Evolutionary conservation across 768 basidiomycete genomes (phyloP).

Genomic region (Kwoniella europaea): DNA sequence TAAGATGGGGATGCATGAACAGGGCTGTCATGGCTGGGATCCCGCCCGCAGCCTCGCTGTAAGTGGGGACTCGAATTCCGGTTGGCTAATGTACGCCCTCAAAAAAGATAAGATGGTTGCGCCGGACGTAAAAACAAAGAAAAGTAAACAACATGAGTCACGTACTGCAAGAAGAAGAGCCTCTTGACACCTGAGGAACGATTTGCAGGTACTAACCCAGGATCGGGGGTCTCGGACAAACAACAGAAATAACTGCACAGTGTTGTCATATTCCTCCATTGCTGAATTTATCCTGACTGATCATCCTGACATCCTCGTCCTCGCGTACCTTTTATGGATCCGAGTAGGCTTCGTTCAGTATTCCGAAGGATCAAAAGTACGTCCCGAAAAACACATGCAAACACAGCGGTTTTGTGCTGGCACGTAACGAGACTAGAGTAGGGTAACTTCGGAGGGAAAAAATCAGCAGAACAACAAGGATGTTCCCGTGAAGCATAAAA

Average conservation of each 20-base stretch:
- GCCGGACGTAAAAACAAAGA: too few relatives aligned
- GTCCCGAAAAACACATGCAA: background rate
- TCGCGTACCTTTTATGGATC: background rate
- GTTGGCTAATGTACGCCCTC: background rate
- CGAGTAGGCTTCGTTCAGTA: slow-evolving; percentile 2
- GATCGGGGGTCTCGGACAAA: background rate
- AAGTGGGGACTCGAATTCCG: background rate
- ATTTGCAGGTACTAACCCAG: background rate
- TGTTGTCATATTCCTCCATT: too few relatives aligned
- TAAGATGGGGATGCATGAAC: background rate
- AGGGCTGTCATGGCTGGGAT: background rate
- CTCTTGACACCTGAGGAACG: background rate
- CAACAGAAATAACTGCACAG: background rate
- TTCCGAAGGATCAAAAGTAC: background rate
- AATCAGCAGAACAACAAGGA: too few relatives aligned
- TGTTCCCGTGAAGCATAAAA: background rate
- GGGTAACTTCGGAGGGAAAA: too few relatives aligned
- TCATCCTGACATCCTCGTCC: background rate
- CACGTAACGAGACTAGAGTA: too few relatives aligned
- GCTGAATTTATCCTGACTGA: background rate
- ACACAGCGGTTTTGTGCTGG: background rate
- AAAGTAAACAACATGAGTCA: too few relatives aligned
- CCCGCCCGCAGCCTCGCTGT: background rate
- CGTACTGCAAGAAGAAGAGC: too few relatives aligned
- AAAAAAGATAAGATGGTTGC: too few relatives aligned